Conservation (phyloP, 2,329 filamentous ascomycete species). For the Xylogone sp. region DNA sequence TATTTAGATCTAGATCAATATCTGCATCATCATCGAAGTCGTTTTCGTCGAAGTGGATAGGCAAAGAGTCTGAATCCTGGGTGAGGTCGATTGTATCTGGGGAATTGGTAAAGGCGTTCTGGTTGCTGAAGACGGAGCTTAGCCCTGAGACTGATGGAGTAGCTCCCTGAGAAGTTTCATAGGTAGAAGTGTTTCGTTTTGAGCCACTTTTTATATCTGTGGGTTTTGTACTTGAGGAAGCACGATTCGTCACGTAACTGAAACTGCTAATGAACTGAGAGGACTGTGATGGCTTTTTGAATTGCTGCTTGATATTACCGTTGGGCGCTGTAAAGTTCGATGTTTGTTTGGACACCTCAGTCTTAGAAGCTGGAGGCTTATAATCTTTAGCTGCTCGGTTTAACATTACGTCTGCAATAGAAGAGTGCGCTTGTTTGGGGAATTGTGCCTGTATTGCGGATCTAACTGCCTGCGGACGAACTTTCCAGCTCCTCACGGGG, state of each 20-base stretch:
- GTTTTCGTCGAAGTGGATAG: slow-evolving; percentile 66
- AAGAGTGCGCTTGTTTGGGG: slow-evolving; percentile 17
- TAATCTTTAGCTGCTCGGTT: slow-evolving; percentile 19
- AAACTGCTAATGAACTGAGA: slow-evolving; percentile 30
- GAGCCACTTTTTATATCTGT: slow-evolving; percentile 15
- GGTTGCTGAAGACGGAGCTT: slow-evolving; percentile 37
- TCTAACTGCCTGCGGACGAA: slow-evolving; percentile 7
- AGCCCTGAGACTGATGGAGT: slow-evolving; percentile 31
- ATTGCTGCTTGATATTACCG: slow-evolving; percentile 47
- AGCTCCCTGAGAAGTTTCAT: slow-evolving; percentile 6
- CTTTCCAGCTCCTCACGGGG: slow-evolving; percentile 24
- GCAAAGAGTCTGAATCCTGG: slow-evolving; percentile 12
- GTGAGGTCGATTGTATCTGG: slow-evolving; percentile 34
- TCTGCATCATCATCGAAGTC: slow-evolving; percentile 85
- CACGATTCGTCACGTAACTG: slow-evolving; percentile 25
- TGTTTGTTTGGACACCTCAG: slow-evolving; percentile 41
- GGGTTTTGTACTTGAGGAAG: slow-evolving; percentile 15
- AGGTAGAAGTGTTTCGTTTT: slow-evolving; percentile 6
- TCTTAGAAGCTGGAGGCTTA: slow-evolving; percentile 17
- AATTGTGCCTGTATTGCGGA: slow-evolving; percentile 16
- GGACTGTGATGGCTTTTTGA: slow-evolving; percentile 40
- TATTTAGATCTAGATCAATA: slow-evolving; percentile 64
- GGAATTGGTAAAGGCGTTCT: slow-evolving; percentile 46
- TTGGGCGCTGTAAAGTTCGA: slow-evolving; percentile 49
- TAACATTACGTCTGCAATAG: slow-evolving; percentile 31